Base-by-base conservation (phyloP, 257 asterid species). In the Ilex asprella region DNA sequence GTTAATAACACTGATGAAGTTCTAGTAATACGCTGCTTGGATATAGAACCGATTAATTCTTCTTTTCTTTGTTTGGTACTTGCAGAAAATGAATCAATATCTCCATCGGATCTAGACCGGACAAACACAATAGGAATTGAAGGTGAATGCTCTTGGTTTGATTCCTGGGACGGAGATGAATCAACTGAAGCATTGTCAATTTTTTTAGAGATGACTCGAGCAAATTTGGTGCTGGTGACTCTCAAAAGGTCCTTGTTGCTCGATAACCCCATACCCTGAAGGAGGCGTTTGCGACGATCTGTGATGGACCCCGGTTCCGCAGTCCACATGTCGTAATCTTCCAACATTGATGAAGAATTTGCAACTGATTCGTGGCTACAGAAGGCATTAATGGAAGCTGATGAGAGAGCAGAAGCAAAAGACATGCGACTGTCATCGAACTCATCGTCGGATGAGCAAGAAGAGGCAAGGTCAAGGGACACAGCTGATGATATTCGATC, bases 101-200 rank as follows among this genome's bases (percentile, higher is more conserved):
- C 99, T 12, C 96, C 84, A 60, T 87, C 97, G 6, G 99, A 93
- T 71, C 96, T 78, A n/a, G 97, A 89, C 72, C 99, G 74, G 46
- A 78, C 84, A 16, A 85, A 69, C 66, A 75, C 56, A 56, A 70
- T 39, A 3, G 84, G 75, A 2, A 64, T 58, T 21, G 74, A 58
- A 39, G 68, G 61, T 2, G 82, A 67, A 63, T 78, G 16, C 1
- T 46, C 65, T 55, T 30, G 68, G 53, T 74, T 75, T 10, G 76
- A 2, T 61, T 66, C 77, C 16, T 78, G 32, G 61, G 12, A 2
- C 15, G 72, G 60, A 13, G 69, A 14, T 31, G 80, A 44, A 27
- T 77, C 66, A 14, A 35, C 49, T 4, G 14, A 7, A 49, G 13
- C 16, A 49, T 49, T 7, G 14, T 49, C 16, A 61, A 57, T 29